These are phyloP conservation scores for Plantago major DNA, from an alignment of 257 asterid species.

Conservation along the genomic window DNA sequence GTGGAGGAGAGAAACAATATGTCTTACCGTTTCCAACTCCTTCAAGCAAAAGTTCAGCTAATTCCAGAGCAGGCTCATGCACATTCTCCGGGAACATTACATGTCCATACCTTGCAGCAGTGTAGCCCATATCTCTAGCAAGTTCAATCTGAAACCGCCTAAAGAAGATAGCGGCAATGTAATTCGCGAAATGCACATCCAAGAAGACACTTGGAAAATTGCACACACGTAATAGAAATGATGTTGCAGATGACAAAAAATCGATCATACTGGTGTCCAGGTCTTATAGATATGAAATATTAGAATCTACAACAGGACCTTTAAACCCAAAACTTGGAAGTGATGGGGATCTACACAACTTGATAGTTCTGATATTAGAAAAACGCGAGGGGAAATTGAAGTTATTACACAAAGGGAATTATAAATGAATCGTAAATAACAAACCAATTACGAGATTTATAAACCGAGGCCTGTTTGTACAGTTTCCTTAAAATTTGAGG, in stretches of 20 bases:
- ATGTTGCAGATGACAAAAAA: slow-evolving; percentile 11
- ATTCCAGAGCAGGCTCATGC: slow-evolving; percentile 87
- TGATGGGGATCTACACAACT: no score
- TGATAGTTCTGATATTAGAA: no score
- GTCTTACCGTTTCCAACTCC: slow-evolving; percentile 88
- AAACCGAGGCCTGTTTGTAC: no score
- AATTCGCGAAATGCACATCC: slow-evolving; percentile 30
- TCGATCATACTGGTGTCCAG: not conserved
- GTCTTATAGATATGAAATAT: not conserved
- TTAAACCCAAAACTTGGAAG: no score
- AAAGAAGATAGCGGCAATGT: slow-evolving; percentile 43
- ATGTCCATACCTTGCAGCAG: slow-evolving; percentile 96
- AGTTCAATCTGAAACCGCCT: slow-evolving; percentile 97
- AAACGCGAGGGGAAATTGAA: no score
- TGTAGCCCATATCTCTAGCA: slow-evolving; percentile 91
- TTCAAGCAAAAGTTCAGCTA: slow-evolving; percentile 82
- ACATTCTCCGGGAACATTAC: slow-evolving; percentile 99
- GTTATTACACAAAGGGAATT: no score
- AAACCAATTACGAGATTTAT: no score
- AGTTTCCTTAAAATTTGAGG: no score
- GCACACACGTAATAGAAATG: slow-evolving; percentile 13
- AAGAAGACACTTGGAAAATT: not conserved
- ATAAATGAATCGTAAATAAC: no score
- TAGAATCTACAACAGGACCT: no score
- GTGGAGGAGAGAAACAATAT: not conserved